These are phyloP conservation scores for Colletotrichum acutatum DNA, from an alignment of 2,329 filamentous ascomycete genomes.

Conservation along the genomic window DNA sequence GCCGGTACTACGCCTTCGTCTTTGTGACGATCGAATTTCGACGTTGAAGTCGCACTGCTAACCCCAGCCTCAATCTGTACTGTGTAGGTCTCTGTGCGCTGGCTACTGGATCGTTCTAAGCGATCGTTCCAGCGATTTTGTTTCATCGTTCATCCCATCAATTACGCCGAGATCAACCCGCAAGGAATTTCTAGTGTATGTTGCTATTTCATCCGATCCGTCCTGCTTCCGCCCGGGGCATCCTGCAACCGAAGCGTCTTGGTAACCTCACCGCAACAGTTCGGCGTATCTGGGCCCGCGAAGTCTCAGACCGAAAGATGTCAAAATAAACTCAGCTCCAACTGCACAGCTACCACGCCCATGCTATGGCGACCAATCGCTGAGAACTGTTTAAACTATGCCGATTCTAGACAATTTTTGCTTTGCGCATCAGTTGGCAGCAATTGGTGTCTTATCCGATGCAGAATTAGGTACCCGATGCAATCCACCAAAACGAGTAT, in stretches of 20 bases:
- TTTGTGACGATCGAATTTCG: too few species aligned
- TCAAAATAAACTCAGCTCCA: slow-evolving; percentile 10
- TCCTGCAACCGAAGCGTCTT: background rate
- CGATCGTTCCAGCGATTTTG: background rate
- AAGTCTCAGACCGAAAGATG: background rate
- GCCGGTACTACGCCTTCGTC: too few species aligned
- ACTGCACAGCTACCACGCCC: too few species aligned
- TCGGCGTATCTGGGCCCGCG: slow-evolving; percentile 5
- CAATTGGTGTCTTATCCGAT: background rate
- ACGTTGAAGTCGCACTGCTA: too few species aligned
- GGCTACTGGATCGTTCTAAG: background rate
- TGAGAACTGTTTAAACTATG: too few species aligned
- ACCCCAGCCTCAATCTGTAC: background rate
- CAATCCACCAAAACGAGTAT: background rate
- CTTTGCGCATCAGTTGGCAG: background rate
- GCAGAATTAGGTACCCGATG: background rate
- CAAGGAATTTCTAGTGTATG: background rate
- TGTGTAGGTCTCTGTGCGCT: background rate
- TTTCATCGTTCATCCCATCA: background rate
- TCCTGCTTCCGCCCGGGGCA: background rate
- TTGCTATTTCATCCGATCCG: slow-evolving; percentile 6
- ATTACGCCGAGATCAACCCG: background rate
- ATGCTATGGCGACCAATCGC: too few species aligned
- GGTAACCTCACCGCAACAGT: background rate
- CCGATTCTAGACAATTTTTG: background rate